A percentile compares a stretch with the other conserved stretches of the same genome.
Conservation (phyloP, 208 protist genomes). For the Leptomonas pyrrhocoris region DNA sequence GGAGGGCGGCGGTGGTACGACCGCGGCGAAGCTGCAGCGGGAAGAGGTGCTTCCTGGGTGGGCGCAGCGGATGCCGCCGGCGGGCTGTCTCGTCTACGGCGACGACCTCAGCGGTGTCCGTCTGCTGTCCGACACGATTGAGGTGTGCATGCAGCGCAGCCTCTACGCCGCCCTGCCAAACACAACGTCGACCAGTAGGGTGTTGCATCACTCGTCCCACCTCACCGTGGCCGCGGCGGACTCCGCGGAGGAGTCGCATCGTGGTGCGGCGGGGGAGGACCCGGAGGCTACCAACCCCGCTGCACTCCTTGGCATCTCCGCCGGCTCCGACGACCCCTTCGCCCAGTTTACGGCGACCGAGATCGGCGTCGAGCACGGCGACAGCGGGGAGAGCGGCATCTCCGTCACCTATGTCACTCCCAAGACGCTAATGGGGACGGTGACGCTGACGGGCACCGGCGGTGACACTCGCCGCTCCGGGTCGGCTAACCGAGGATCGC, state of each 20-base stretch:
- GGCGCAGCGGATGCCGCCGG: conserved; percentile 75
- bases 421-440: conserved; percentile 18
- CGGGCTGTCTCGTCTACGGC: conserved; percentile 74
- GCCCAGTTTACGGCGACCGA: conserved; percentile 22
- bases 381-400: conserved; percentile 14
- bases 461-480: conserved; percentile 15
- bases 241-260: conserved; percentile 4
- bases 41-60: conserved; percentile 69
- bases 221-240: conserved; percentile 1
- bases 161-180: conserved; percentile 5
- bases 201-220: conserved; percentile 7
- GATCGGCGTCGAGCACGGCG: conserved; percentile 28
- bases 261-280: neutral
- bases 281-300: neutral
- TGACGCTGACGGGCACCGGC: neutral
- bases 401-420: conserved; percentile 35
- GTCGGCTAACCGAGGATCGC: conserved; percentile 12
- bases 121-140: conserved; percentile 52
- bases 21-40: neutral
- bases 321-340: conserved; percentile 12
- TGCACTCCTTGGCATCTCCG: neutral
- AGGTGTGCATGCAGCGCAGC: conserved; percentile 32
- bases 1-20: neutral
- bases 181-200: neutral
- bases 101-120: conserved; percentile 79